Evolutionary conservation across 2,329 filamentous ascomycete species (phyloP), one percentile per base, ranked within the genome.

Genomic region (Cylindrodendrum hubeiense): DNA sequence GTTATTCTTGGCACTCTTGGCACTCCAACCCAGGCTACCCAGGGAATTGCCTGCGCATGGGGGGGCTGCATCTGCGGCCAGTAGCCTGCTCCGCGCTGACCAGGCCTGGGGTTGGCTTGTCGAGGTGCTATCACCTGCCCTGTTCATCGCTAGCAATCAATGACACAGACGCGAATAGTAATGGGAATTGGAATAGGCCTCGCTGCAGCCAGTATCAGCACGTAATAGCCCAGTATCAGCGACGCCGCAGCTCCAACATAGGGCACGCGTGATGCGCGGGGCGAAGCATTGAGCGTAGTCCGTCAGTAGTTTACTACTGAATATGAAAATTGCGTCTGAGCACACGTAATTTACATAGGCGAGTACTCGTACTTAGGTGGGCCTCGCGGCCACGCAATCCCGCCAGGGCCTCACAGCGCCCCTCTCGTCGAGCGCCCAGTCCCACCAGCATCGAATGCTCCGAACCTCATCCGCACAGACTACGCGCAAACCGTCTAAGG

Each of bases 71-170:
- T n/a, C n/a, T n/a, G n/a, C n/a, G n/a, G 13, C 22, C 44, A 53
- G 39, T 43, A 21, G 26, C 3, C 9, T 13, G 19, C 39, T 17
- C 39, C 21, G n/a, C 26, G 17, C 39, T 28, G 26, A 28, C n/a
- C n/a, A n/a, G 53, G 17, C 17, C 41, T 19, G 21, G 26, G 53
- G 6, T n/a, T 26, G 19, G 41, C n/a, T 3, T 28, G 56, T 13
- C 24, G 13, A 30, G 47, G 43, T 53, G 49, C 49, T 53, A 60
- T 60, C 57, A 60, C 57, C 52, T 37, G 57, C 28, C 37, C 30
- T 49, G 47, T 50, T 50, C 26, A 15, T 50, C 21, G 47, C 46
- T 33, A 15, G 46, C n/a, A 30, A 21, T 21, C 19, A 43, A 43
- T 22, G 19, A 22, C 44, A n/a, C 24, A 47, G 44, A 10, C 24